Evolutionary conservation across 345 rosid species (phyloP), one percentile per base, ranked within the genome.

Genomic region (Euphorbia tirucalli): DNA sequence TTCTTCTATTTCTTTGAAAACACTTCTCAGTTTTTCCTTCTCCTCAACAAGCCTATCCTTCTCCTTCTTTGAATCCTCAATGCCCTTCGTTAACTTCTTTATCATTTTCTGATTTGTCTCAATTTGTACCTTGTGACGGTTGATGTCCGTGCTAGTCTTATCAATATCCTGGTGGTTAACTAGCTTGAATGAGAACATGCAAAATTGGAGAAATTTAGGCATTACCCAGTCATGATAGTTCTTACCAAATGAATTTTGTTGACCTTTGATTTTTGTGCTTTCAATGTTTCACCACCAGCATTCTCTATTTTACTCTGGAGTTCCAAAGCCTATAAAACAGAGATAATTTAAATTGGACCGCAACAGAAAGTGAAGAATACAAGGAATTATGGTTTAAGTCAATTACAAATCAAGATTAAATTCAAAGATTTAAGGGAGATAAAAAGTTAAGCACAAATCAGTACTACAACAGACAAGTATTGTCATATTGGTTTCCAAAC

Each of bases 281-380:
- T 92, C 83, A 95, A 64, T 56, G 66, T 81, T 84, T 87, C 93
- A 71, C 97, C 99, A 37, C 97, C 98, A 46, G 91, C 91, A 77
- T 89, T 91, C 85, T 93, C 97, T 85, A 95, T 86, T 80, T 86
- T 87, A 71, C 74, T 86, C 83, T 92, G 99, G 75, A 95, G 91
- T 82, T 86, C 87, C 55, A 69, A 66, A n/a, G 92, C 97, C 99
- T 95, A 71, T 54, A 60, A 79, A 69, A 39, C 52, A 71, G 16
- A 19, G 15, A 48, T n/a, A 48, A 48, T 14, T 14, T 3, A 48
- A 1, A 7, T 61, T 54, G 31, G 31, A 19, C 3, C 48, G 56
- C 22, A 56, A 5, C 8, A 58, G 31, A 46, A 43, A 0, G 8
- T 13, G 59, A 32, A 46, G 16, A 60, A 48, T 25, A 28, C 59